phyloP scores from a whole-genome alignment of 345 rosid genomes.

The Eucalyptus curtisii region DNA sequence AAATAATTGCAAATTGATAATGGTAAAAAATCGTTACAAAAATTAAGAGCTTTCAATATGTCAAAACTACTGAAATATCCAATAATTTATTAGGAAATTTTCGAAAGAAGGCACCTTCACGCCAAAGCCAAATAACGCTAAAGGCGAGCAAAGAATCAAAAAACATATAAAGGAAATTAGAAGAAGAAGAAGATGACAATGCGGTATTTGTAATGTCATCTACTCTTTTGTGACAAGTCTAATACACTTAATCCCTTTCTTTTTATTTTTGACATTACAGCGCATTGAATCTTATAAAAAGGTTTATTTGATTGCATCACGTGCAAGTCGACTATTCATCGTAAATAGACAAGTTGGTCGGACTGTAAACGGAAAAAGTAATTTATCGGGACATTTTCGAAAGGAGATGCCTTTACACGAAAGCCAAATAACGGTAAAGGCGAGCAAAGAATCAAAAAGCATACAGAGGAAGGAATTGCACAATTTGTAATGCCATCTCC shows the following conservation, averaged over 20 bases:
- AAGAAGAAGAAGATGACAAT: background rate
- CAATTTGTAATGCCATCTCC: accelerated
- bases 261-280: too few species aligned
- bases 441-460: background rate
- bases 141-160: too few species aligned
- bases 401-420: background rate
- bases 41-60: too few species aligned
- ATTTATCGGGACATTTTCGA: background rate
- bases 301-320: too few species aligned
- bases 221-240: background rate
- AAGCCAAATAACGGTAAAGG: background rate
- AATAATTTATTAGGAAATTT: too few species aligned
- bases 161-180: background rate
- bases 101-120: too few species aligned
- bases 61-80: too few species aligned
- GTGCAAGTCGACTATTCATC: background rate
- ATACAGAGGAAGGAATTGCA: background rate
- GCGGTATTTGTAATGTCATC: background rate
- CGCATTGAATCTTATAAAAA: background rate
- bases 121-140: too few species aligned
- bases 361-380: too few species aligned
- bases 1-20: too few species aligned
- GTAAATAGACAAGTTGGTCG: background rate
- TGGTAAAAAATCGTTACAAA: too few species aligned
- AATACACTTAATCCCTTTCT: too few species aligned